Evolutionary conservation across 371 early-diverging fungal species (phyloP), one percentile per base, ranked within the genome.

Genomic region (Mucor racemosus): DNA sequence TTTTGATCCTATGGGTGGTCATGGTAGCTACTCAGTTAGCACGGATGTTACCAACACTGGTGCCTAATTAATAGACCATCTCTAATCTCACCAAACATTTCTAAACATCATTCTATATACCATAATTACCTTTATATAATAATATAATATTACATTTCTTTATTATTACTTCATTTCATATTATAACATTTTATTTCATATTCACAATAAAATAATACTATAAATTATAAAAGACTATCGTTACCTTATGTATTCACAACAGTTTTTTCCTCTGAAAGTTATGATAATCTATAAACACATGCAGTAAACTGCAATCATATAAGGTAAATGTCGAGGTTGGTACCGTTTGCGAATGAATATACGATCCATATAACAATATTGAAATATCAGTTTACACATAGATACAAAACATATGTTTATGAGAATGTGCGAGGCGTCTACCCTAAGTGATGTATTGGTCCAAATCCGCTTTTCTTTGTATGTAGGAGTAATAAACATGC

Each of bases 1-100:
- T 33, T 59, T 74, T 44, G 81, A 81, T 66, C 81, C 81, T 14
- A 81, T 81, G 81, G 76, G 79, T 39, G 72, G 67, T 10, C 71
- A 69, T 40, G 61, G 70, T 40, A 46, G 62, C 13, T 69, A 68
- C 35, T 41, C 69, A 34, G 59, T 57, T 58, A 62, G 78, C 36
- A 60, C 31, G 54, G 79, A 78, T 69, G 68, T 74, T 19, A 78
- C 76, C 17, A 66, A 76, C 26, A 78, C 79, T 19, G 74, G 76
- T 33, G 79, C 79, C 19, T 78, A 76, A 70, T 50, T 5, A 55
- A 11, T n/a, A 80, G 90, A 26, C 3, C 26, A 26, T 26, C 26
- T 26, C 26, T 26, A 26, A 26, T 26, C 75, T 21, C 21, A 33
- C 55, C 7, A 9, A 15, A 35, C 34, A 34, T 33, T 55, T 81